phyloP scores from a whole-genome alignment of 371 early-diverging fungal species.

The Apophysomyces sp. region DNA sequence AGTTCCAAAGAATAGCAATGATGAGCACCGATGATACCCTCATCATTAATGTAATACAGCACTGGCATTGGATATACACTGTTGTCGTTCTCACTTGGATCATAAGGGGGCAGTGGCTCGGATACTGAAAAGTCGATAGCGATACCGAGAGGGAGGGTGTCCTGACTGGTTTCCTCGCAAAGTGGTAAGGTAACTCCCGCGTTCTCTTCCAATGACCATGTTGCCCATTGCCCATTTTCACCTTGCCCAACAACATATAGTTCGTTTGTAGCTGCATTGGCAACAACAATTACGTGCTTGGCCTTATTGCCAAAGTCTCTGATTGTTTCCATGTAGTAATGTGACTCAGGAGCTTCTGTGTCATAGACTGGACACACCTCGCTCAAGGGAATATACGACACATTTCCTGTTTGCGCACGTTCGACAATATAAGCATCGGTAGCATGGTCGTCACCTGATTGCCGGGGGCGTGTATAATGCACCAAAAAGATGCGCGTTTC shows the following conservation, averaged over 20 bases:
- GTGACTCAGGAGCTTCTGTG: slow-evolving; percentile 28
- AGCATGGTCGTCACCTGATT: slow-evolving; percentile 19
- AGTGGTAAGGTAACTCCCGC: slow-evolving; percentile 31
- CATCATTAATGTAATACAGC: slow-evolving; percentile 43
- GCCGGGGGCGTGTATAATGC: slow-evolving; percentile 24
- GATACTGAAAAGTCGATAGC: slow-evolving; percentile 40
- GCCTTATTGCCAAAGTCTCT: slow-evolving; percentile 35
- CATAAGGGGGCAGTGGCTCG: slow-evolving; percentile 38
- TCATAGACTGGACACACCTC: slow-evolving; percentile 42
- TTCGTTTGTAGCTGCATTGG: slow-evolving; percentile 37
- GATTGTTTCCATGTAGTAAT: slow-evolving; percentile 44
- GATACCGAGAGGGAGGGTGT: slow-evolving; percentile 46
- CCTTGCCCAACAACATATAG: slow-evolving; percentile 41
- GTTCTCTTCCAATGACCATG: slow-evolving; percentile 41
- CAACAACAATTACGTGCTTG: slow-evolving; percentile 30
- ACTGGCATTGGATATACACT: slow-evolving; percentile 37
- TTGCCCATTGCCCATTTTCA: slow-evolving; percentile 37
- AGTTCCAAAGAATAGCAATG: slow-evolving; percentile 39
- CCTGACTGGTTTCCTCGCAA: slow-evolving; percentile 29
- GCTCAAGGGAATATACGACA: slow-evolving; percentile 27
- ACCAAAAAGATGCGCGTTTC: slow-evolving; percentile 38
- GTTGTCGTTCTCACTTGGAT: slow-evolving; percentile 29
- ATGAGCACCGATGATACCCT: slow-evolving; percentile 39
- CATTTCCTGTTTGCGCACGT: slow-evolving; percentile 10
- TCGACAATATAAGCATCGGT: slow-evolving; percentile 38